Evolutionary conservation across 106 monocot species (phyloP), one percentile per base, ranked within the genome.

Genomic region (Platanthera guangdongensis): DNA sequence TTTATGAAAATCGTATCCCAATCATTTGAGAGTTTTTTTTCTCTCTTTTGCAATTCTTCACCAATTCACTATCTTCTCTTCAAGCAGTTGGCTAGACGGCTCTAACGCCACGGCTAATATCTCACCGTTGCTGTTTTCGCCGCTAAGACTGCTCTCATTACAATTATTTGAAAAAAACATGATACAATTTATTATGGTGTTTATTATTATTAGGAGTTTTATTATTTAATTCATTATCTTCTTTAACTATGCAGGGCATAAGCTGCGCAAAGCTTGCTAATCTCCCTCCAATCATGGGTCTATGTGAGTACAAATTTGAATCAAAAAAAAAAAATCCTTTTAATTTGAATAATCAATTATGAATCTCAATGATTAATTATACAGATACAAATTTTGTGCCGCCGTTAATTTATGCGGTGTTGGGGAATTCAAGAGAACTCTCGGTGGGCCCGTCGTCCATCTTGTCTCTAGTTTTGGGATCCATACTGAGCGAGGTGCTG

Each of bases 181-280:
- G 32, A 32, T 32, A 32, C 32, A 32, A 32, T 1, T 2, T 32
- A 32, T 32, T 32, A 32, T 32, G n/a, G n/a, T n/a, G n/a, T n/a
- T n/a, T n/a, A n/a, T n/a, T 32, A 32, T 2, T 32, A 32, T 32
- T 32, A 32, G 32, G 2, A 32, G 2, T 32, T 32, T 32, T 32
- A 32, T 32, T 32, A 39, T 28, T 69, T 69, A 7, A 11, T 9
- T 70, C 3, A 8, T 70, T n/a, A n/a, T 50, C 50, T 73, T 11
- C 18, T 19, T 73, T 73, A 13, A 14, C 32, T 73, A 4, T 21
- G 46, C 86, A 93, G 94, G 94, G 94, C 22, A 94, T 94, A 51
- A 94, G 94, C 64, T 94, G 91, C 54, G 94, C 94, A 16, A 94
- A 94, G 84, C 86, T 94, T 64, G 94, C 94, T 48, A 87, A 87